A percentile compares a stretch with the other conserved stretches of the same genome.
phyloP scores from a whole-genome alignment of 768 basidiomycete genomes.

The Tulasnella sp. region DNA sequence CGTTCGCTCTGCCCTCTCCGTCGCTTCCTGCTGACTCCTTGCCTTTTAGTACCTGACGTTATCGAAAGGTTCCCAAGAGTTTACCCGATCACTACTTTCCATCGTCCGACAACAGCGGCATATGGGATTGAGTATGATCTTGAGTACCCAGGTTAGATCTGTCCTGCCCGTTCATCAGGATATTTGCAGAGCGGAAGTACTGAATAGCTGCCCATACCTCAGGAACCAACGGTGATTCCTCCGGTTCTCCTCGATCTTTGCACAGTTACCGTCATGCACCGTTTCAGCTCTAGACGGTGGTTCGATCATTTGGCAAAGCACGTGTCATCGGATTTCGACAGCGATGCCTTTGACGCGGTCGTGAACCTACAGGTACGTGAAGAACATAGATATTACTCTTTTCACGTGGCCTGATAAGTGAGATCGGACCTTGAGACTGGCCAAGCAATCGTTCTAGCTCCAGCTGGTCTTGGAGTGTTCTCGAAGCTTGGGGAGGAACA shows the following conservation, averaged over 20 bases:
- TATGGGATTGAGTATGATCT: conserved; percentile 7
- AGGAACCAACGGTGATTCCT: conserved; percentile 16
- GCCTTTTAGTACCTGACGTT: conserved; percentile 2
- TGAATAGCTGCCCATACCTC: background rate
- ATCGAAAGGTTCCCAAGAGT: conserved; percentile 27
- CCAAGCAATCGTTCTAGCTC: conserved; percentile 57
- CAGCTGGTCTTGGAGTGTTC: conserved; percentile 46
- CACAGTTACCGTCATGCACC: conserved; percentile 2
- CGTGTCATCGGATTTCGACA: conserved; percentile 41
- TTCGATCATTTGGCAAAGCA: conserved; percentile 31
- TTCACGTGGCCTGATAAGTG: background rate
- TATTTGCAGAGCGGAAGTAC: background rate
- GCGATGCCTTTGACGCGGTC: conserved; percentile 55
- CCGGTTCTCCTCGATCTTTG: conserved; percentile 4
- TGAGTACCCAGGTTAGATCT: conserved; percentile 11
- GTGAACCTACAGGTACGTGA: conserved; percentile 50
- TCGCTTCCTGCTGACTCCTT: background rate
- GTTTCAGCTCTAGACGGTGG: background rate
- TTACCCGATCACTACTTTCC: background rate
- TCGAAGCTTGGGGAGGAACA: conserved; percentile 16
- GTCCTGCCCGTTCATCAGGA: background rate
- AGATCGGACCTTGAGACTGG: conserved; percentile 42
- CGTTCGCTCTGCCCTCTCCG: background rate
- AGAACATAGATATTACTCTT: background rate
- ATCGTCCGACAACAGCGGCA: conserved; percentile 15